Percentiles rank a stretch among this genome's conserved stretches.
Evolutionary conservation across 1,139 yeast genomes (phyloP).

Genomic region (Candida anutae): DNA sequence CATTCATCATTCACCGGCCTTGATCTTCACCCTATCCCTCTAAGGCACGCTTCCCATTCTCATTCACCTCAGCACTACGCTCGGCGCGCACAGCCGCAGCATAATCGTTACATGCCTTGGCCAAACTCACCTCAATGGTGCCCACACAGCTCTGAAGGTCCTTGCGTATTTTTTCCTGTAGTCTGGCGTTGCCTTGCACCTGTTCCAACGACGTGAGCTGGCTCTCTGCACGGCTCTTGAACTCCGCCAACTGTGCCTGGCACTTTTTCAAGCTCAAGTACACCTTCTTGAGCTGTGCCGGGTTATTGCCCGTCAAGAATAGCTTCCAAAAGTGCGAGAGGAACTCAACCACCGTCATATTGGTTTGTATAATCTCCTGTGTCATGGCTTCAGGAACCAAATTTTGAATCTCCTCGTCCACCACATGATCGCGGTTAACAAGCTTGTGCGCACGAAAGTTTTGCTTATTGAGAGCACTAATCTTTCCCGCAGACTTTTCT

Average conservation of each 20-base stretch:
- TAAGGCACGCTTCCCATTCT: conserved; percentile 21
- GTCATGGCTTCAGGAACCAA: conserved; percentile 19
- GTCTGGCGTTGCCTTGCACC: conserved; percentile 19
- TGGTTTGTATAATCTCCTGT: conserved; percentile 32
- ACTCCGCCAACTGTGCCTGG: conserved; percentile 8
- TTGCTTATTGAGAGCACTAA: conserved; percentile 43
- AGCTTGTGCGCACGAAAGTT: conserved; percentile 46
- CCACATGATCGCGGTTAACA: conserved; percentile 13
- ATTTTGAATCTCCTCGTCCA: conserved; percentile 11
- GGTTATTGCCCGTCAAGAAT: conserved; percentile 29
- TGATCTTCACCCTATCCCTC: no score
- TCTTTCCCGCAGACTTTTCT: conserved; percentile 42
- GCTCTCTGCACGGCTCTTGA: conserved; percentile 7
- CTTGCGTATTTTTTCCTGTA: conserved; percentile 24
- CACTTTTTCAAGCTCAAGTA: conserved; percentile 30
- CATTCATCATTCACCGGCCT: no score
- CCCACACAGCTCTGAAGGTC: conserved; percentile 24
- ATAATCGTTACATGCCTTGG: conserved; percentile 26
- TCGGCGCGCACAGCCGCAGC: conserved; percentile 18
- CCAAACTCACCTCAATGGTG: conserved; percentile 23
- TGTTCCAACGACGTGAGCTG: conserved; percentile 6
- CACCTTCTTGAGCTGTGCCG: conserved; percentile 31
- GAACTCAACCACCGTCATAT: conserved; percentile 34
- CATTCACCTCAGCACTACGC: conserved; percentile 12
- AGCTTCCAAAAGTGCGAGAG: conserved; percentile 40